phyloP scores from a whole-genome alignment of 179 eudicot species.

The Pouteria campechiana region DNA sequence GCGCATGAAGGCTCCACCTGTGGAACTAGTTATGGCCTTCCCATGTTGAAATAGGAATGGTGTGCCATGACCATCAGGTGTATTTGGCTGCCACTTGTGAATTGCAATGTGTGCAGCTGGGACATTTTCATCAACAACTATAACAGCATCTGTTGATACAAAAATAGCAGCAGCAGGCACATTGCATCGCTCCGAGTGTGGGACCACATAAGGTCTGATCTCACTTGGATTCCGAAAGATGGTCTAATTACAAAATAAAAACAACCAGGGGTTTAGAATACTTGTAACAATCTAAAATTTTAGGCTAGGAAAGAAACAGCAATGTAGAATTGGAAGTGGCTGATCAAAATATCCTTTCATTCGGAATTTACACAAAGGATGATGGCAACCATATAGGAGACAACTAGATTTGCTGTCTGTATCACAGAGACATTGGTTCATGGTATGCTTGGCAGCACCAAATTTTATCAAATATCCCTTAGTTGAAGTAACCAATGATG shows the following conservation, averaged over 20 bases:
- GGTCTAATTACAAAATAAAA: conserved; percentile 40
- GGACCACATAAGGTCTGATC: conserved; percentile 61
- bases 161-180: conserved; percentile 90
- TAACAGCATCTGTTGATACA: conserved; percentile 78
- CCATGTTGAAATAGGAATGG: conserved; percentile 96
- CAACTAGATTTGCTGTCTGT: too few species aligned
- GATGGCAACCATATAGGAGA: too few species aligned
- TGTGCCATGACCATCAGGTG: conserved; percentile 91
- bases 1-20: conserved; percentile 83
- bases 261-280: too few species aligned
- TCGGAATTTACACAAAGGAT: too few species aligned
- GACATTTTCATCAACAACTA: conserved; percentile 73
- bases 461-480: too few species aligned
- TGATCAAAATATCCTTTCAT: too few species aligned
- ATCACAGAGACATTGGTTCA: too few species aligned
- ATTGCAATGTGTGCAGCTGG: conserved; percentile 92
- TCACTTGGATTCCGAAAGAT: conserved; percentile 89
- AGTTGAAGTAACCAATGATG: too few species aligned
- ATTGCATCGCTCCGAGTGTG: conserved; percentile 88
- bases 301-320: too few species aligned
- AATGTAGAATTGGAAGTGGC: too few species aligned
- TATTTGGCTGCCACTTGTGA: conserved; percentile 99
- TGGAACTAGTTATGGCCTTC: conserved; percentile 40
- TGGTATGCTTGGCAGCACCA: too few species aligned
- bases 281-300: too few species aligned